Evolutionary conservation across 495 filamentous ascomycete species (phyloP), one percentile per base, ranked within the genome.

Genomic region (Cryomyces antarcticus): DNA sequence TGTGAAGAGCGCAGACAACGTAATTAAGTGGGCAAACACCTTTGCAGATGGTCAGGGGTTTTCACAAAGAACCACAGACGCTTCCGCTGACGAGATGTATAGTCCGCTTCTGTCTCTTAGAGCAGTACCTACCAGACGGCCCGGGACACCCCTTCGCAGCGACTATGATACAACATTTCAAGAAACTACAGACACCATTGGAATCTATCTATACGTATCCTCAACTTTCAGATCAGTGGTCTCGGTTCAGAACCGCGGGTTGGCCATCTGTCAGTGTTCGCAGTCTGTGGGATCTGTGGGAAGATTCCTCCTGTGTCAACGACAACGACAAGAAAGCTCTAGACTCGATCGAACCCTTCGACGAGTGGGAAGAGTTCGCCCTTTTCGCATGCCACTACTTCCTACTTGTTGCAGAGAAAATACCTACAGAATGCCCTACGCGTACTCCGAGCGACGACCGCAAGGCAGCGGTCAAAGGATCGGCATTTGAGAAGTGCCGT

Each of bases 311-410:
- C 7, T 80, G 82, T 49, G 51, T 92, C 12, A 60, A 63, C 3
- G 50, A 64, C 2, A 61, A 63, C 0, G 66, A 78, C 38, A 67
- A 78, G 42, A 57, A 49, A 11, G 50, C 53, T 27, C 58, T 93
- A 24, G 78, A 93, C 45, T 52, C 53, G 0, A 56, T 80, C 29
- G 87, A 94, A 55, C 75, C 77, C 13, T 94, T 95, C 56, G 87
- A 95, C 58, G 86, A 95, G 61, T 94, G 83, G 84, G 87, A 95
- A 59, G 87, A 95, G 48, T 84, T 93, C 55, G 81, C 80, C 9
- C 62, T 94, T 4, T 95, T 89, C 57, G 77, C 68, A 5, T 72
- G 74, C 40, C 87, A 93, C 61, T 93, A 93, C 60, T 88, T 87
- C 49, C 60, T 95, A 29, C 65, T 93, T 6, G 61, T 78, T 33